Base-by-base conservation (phyloP, 164 flowering plant species). In the Berberis vulgaris region DNA sequence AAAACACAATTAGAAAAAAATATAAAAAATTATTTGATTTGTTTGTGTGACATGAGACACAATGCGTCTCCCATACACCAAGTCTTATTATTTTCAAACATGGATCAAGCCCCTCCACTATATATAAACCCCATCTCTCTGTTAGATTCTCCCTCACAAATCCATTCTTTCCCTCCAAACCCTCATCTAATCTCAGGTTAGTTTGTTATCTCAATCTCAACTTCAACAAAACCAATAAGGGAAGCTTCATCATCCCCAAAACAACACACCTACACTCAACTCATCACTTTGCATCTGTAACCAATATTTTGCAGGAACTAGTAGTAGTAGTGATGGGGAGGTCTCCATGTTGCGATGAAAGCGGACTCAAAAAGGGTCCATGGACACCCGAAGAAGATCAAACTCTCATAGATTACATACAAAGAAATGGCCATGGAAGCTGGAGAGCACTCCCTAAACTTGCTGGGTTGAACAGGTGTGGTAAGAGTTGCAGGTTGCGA, bases 401-500 rank as follows among this genome's bases (percentile, higher is more conserved):
- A 42, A 49, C 41, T 53, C 62, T 66, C n/a, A 39, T 67, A 6
- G 82, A 80, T 69, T 76, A 69, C 63, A 78, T 85, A 2, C 65
- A 68, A 10, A 69, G 42, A 49, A 60, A 82, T 59, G 85, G 87
- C 61, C 82, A 73, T 74, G 86, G 82, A 63, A 82, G 78, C 49
- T 86, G 91, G 91, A 81, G 75, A 50, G 57, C 80, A 1, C 84
- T 86, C 44, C 86, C 86, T 0, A 75, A 77, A 64, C 80, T 65
- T 42, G 86, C 89, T 2, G 91, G 91, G 0, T 54, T 86, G 65
- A 82, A 86, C 60, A 76, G 84, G 39, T 80, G 84, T 42, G 86
- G 84, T 38, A 83, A 83, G 70, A 83, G 84, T 57, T 83, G 86
- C 43, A 76, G 84, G 4, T 65, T 80, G 53, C 67, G 80, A 69